These are phyloP conservation scores for Dactylellina leptospora DNA, from an alignment of 2,329 filamentous ascomycete species.

Conservation along the genomic window DNA sequence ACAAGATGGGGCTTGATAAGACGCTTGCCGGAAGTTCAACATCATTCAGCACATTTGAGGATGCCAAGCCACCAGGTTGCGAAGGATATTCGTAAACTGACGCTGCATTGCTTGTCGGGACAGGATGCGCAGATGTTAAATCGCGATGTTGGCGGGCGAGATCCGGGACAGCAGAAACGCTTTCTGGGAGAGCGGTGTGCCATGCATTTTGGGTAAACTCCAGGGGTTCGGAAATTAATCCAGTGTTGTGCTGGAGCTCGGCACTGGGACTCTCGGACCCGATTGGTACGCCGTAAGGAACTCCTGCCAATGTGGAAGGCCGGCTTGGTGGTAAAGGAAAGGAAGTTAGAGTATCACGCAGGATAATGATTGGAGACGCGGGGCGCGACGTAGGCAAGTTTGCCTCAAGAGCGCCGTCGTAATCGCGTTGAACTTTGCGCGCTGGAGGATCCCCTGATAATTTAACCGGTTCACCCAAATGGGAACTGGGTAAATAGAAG, in stretches of 20 bases:
- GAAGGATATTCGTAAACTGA: slow-evolving; percentile 20
- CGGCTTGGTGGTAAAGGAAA: slow-evolving; percentile 26
- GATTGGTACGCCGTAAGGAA: background rate
- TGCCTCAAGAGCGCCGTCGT: background rate
- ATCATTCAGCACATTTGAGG: background rate
- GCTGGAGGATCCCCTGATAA: slow-evolving; percentile 11
- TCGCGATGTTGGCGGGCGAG: slow-evolving; percentile 12
- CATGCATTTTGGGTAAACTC: slow-evolving; percentile 24
- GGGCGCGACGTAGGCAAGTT: slow-evolving; percentile 11
- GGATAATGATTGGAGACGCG: slow-evolving; percentile 14
- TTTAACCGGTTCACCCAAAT: background rate
- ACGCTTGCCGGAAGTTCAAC: slow-evolving; percentile 33
- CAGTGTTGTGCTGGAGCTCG: background rate
- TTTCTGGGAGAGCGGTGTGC: slow-evolving; percentile 34
- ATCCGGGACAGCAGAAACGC: slow-evolving; percentile 19
- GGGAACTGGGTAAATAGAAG: slow-evolving; percentile 22
- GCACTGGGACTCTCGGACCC: background rate
- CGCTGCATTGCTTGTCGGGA: slow-evolving; percentile 24
- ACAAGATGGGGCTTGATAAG: slow-evolving; percentile 24
- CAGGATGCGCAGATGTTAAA: background rate
- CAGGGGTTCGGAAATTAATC: slow-evolving; percentile 34
- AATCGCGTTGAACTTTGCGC: no score
- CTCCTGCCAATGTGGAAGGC: slow-evolving; percentile 15
- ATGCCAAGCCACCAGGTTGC: background rate
- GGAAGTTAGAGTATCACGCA: background rate